Percentiles rank a stretch among this genome's conserved stretches.
These are phyloP conservation scores for Beauveria sp. DNA, from an alignment of 2,329 filamentous ascomycete genomes.

Conservation along the genomic window DNA sequence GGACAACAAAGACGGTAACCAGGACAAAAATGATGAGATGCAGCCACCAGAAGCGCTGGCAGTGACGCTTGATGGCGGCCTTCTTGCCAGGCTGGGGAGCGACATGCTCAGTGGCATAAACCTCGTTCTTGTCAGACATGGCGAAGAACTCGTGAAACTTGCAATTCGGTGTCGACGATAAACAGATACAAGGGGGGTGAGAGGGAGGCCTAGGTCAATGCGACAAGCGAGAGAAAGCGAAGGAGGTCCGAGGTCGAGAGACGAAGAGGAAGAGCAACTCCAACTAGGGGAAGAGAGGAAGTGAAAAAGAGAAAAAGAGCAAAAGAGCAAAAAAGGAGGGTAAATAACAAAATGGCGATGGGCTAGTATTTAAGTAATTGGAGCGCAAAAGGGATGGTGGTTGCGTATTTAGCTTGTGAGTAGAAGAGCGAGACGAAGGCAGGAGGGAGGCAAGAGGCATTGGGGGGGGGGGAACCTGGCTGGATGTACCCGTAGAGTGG, in stretches of 20 bases:
- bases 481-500: not conserved
- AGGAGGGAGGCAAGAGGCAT: no score
- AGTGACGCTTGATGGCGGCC: conserved; percentile 37
- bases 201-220: not conserved
- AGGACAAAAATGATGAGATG: conserved; percentile 44
- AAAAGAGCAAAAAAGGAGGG: not conserved
- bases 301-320: not conserved
- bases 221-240: not conserved
- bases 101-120: conserved; percentile 28
- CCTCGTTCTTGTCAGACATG: conserved; percentile 32
- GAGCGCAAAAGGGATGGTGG: not conserved
- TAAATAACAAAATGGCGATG: conserved; percentile 6
- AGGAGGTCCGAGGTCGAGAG: not conserved
- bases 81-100: conserved; percentile 25
- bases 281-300: not conserved
- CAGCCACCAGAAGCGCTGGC: conserved; percentile 54
- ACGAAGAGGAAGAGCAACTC: not conserved
- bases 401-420: conserved; percentile 8
- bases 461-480: not conserved
- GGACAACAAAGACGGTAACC: conserved; percentile 46
- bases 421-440: not conserved
- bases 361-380: conserved; percentile 6
- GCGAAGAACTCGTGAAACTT: conserved; percentile 6
- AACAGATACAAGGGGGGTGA: not conserved
- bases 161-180: not conserved